A percentile compares a stretch with the other conserved stretches of the same genome.
Evolutionary conservation across 345 rosid species (phyloP).

Genomic region (Linum usitatissimum): DNA sequence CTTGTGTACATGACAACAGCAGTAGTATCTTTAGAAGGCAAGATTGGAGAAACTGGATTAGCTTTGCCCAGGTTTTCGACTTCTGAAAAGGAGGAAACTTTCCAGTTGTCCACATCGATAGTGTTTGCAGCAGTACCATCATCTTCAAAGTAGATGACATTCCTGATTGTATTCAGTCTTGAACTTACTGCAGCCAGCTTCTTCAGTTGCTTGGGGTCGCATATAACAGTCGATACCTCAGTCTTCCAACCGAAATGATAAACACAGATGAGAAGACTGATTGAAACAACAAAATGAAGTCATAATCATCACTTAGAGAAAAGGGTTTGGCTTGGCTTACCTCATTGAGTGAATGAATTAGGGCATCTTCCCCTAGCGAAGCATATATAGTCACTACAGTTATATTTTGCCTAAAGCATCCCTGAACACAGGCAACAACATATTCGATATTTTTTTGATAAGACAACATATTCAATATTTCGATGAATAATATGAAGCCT

Average conservation of each 20-base stretch:
- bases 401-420: conserved; percentile 66
- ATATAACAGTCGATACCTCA: conserved; percentile 63
- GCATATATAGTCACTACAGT: conserved; percentile 86
- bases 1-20: conserved; percentile 93
- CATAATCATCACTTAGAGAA: background rate
- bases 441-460: background rate
- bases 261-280: conserved; percentile 3
- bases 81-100: conserved; percentile 55
- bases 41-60: conserved; percentile 36
- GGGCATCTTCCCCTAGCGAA: conserved; percentile 83
- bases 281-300: background rate
- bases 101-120: conserved; percentile 31
- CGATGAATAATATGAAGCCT: background rate
- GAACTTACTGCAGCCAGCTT: conserved; percentile 54
- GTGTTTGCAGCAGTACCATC: conserved; percentile 29
- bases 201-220: conserved; percentile 62
- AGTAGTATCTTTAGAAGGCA: conserved; percentile 59
- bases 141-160: conserved; percentile 68
- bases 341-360: conserved; percentile 78
- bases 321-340: conserved; percentile 18
- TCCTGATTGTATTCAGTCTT: conserved; percentile 40
- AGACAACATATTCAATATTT: background rate
- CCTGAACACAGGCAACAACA: conserved; percentile 36
- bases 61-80: conserved; percentile 63
- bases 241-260: conserved; percentile 49